A percentile compares a stretch with the other conserved stretches of the same genome.
phyloP scores from a whole-genome alignment of 495 filamentous ascomycete genomes.

The Neurospora sp. region DNA sequence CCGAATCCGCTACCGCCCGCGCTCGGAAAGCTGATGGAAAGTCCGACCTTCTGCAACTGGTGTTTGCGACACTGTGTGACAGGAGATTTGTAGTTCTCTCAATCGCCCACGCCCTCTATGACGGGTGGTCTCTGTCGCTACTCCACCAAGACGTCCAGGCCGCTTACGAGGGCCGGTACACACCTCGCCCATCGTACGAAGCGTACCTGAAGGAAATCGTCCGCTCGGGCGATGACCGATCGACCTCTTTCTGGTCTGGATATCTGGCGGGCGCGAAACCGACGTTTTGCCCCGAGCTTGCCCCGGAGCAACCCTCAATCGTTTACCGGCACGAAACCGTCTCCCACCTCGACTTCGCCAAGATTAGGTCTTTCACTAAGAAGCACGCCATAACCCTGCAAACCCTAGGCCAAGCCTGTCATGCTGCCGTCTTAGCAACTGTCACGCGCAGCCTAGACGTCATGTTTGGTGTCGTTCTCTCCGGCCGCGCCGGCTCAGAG shows the following conservation, averaged over 20 bases:
- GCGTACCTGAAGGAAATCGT: slow-evolving; percentile 38
- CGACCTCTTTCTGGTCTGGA: slow-evolving; percentile 49
- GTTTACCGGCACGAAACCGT: slow-evolving; percentile 37
- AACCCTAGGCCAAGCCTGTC: slow-evolving; percentile 54
- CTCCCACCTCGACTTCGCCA: slow-evolving; percentile 26
- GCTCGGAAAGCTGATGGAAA: slow-evolving; percentile 15
- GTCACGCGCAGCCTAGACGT: slow-evolving; percentile 49
- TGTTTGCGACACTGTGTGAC: slow-evolving; percentile 22
- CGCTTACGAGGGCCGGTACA: slow-evolving; percentile 41
- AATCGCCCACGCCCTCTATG: slow-evolving; percentile 70
- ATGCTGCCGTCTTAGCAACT: slow-evolving; percentile 51
- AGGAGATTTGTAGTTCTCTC: slow-evolving; percentile 51
- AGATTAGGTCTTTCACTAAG: slow-evolving; percentile 45
- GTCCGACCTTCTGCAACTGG: slow-evolving; percentile 33
- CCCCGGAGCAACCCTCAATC: slow-evolving; percentile 8
- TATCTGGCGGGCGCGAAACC: slow-evolving; percentile 40
- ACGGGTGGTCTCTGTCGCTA: slow-evolving; percentile 60
- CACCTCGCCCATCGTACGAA: slow-evolving; percentile 34
- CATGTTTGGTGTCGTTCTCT: slow-evolving; percentile 60
- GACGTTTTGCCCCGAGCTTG: slow-evolving; percentile 12
- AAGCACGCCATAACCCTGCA: slow-evolving; percentile 50
- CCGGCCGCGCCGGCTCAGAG: slow-evolving; percentile 50
- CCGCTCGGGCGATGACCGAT: slow-evolving; percentile 23
- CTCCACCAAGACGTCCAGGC: slow-evolving; percentile 55
- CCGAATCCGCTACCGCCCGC: slow-evolving; percentile 18